phyloP scores from a whole-genome alignment of 805 yeast genomes.

The Candida xiaguanensis region DNA sequence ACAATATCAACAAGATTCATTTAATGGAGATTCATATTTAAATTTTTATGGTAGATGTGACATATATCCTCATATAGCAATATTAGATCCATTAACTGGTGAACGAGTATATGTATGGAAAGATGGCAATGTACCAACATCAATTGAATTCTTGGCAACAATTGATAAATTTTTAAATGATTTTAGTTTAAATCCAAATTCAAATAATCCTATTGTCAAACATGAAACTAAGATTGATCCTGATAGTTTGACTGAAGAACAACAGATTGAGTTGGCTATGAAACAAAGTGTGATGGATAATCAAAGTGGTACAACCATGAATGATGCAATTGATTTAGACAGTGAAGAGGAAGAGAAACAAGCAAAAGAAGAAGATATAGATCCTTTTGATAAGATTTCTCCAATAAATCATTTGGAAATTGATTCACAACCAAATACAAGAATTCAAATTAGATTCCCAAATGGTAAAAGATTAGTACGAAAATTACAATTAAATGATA shows the following conservation, averaged over 20 bases:
- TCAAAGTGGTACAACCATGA: conserved; percentile 24
- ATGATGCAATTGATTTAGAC: conserved; percentile 23
- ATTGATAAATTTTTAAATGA: conserved; percentile 63
- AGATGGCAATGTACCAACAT: conserved; percentile 55
- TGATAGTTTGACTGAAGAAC: conserved; percentile 70
- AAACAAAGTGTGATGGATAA: conserved; percentile 51
- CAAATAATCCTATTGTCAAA: conserved; percentile 61
- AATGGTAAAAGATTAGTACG: conserved; percentile 82
- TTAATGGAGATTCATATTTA: conserved; percentile 65
- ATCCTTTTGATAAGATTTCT: conserved; percentile 46
- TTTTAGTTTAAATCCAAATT: conserved; percentile 62
- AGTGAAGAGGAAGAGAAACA: conserved; percentile 14
- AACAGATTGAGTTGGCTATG: conserved; percentile 75
- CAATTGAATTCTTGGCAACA: conserved; percentile 60
- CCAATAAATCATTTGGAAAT: conserved; percentile 65
- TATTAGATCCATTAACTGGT: conserved; percentile 93
- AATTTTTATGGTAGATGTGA: conserved; percentile 64
- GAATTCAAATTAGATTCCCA: conserved; percentile 85
- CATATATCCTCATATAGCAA: conserved; percentile 83
- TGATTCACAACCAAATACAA: conserved; percentile 54
- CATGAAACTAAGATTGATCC: conserved; percentile 63
- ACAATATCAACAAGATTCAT: conserved; percentile 79
- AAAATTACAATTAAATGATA: conserved; percentile 55
- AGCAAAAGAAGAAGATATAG: conserved; percentile 17
- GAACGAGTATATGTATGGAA: conserved; percentile 80